These are phyloP conservation scores for Ogataea wickerhamii DNA, from an alignment of 805 yeast genomes.

Conservation along the genomic window DNA sequence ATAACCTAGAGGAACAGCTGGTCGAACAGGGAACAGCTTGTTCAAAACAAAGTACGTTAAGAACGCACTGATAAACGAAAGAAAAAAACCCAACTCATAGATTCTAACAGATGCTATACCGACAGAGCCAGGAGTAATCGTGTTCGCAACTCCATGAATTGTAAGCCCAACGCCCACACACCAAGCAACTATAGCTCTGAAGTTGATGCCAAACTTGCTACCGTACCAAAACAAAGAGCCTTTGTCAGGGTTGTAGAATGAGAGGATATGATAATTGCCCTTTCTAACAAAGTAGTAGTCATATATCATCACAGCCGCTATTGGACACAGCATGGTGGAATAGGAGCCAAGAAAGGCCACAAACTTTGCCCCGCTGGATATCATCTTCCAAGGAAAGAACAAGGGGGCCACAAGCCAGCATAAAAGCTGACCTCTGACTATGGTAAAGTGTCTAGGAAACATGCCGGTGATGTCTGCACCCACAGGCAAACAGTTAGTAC, in stretches of 20 bases:
- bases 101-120: no score
- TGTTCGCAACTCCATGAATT: constrained; percentile 10
- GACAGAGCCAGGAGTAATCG: no score
- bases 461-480: constrained; percentile 27
- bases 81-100: no score
- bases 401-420: constrained; percentile 12
- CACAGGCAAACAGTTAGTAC: no score
- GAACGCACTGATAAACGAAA: constrained; percentile 11
- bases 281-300: constrained; percentile 15
- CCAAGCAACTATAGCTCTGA: constrained; percentile 7
- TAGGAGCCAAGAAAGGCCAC: constrained; percentile 15
- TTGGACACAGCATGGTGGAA: constrained; percentile 13
- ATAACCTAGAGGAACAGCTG: constrained; percentile 2
- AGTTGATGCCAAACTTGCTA: constrained; percentile 9
- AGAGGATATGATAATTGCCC: constrained; percentile 14
- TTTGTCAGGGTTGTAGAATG: constrained; percentile 11
- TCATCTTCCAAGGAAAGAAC: constrained; percentile 15
- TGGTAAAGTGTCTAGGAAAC: constrained; percentile 24
- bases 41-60: constrained; percentile 6
- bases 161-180: constrained; percentile 9
- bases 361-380: constrained; percentile 12
- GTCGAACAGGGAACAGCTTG: constrained; percentile 4
- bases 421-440: constrained; percentile 17
- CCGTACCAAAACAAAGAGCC: constrained; percentile 5
- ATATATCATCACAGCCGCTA: constrained; percentile 11